Percentiles rank a stretch among this genome's conserved stretches.
phyloP scores from a whole-genome alignment of 495 filamentous ascomycete species.

The Chaetomidium leptoderma region DNA sequence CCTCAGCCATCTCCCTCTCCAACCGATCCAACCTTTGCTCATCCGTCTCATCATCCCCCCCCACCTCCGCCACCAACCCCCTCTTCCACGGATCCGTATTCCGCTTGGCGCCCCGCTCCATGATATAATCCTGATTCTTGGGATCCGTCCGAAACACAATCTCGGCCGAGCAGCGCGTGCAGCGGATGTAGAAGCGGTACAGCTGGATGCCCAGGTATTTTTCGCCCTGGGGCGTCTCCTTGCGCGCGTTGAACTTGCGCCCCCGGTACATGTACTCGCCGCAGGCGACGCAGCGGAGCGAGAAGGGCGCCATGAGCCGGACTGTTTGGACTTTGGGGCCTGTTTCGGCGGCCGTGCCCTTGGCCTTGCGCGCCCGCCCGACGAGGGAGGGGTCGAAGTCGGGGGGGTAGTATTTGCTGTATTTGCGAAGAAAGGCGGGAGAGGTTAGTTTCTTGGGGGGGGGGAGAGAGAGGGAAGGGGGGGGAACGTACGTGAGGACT shows the following conservation, averaged over 20 bases:
- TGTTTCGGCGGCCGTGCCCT: slow-evolving; percentile 41
- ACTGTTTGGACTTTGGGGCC: slow-evolving; percentile 83
- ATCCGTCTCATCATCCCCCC: slow-evolving; percentile 59
- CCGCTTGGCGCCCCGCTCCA: slow-evolving; percentile 69
- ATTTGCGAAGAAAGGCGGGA: not conserved
- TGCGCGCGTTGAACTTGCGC: slow-evolving; percentile 94
- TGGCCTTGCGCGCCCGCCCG: slow-evolving; percentile 61
- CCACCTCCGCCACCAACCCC: slow-evolving; percentile 38
- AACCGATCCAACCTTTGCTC: slow-evolving; percentile 82
- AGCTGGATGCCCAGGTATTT: slow-evolving; percentile 86
- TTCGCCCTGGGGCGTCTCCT: slow-evolving; percentile 81
- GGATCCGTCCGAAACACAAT: slow-evolving; percentile 96
- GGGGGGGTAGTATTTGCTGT: slow-evolving; percentile 79
- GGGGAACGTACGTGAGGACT: slow-evolving; percentile 50
- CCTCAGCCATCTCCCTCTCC: slow-evolving; percentile 58
- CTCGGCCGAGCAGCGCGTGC: slow-evolving; percentile 82
- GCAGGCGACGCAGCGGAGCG: slow-evolving; percentile 86
- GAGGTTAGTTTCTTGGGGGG: not conserved
- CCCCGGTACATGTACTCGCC: slow-evolving; percentile 97
- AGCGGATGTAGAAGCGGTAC: slow-evolving; percentile 91
- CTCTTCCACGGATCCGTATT: slow-evolving; percentile 91
- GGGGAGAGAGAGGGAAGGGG: slow-evolving; percentile 13
- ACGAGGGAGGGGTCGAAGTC: slow-evolving; percentile 91
- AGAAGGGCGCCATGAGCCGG: slow-evolving; percentile 94
- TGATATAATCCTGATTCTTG: slow-evolving; percentile 84